These are phyloP conservation scores for Diaporthe citri DNA, from an alignment of 2,329 filamentous ascomycete species.

Conservation along the genomic window DNA sequence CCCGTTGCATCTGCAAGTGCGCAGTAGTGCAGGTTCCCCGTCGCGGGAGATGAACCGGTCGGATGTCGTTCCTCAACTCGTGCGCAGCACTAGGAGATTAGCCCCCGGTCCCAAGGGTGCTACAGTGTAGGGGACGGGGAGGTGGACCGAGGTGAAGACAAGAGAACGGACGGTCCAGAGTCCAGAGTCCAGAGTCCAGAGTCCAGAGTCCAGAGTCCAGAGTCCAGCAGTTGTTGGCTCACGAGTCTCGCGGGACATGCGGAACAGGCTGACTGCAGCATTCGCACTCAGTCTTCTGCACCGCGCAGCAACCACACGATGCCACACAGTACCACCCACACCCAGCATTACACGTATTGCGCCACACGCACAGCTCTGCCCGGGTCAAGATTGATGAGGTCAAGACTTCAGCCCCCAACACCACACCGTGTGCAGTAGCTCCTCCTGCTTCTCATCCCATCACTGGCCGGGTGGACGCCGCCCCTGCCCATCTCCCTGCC, in stretches of 20 bases:
- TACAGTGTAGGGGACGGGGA: not conserved
- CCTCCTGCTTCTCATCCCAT: not conserved
- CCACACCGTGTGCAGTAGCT: not conserved
- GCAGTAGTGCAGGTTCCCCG: not conserved
- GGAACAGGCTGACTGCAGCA: not conserved
- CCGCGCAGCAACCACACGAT: not conserved
- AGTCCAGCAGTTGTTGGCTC: too few relatives aligned
- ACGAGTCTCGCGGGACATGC: conserved; percentile 10
- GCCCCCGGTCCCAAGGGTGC: not conserved
- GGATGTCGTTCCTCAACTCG: conserved; percentile 17
- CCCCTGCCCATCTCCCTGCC: not conserved
- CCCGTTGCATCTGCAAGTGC: conserved; percentile 2
- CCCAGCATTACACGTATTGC: not conserved
- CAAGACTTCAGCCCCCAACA: not conserved
- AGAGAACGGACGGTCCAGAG: not conserved
- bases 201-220: too few relatives aligned
- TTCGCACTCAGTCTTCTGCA: conserved; percentile 13
- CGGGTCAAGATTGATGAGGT: conserved; percentile 10
- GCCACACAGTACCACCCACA: not conserved
- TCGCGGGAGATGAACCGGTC: conserved; percentile 19
- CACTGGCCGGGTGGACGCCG: not conserved
- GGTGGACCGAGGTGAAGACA: not conserved
- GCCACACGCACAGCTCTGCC: not conserved
- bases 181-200: too few relatives aligned
- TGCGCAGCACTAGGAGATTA: conserved; percentile 3